Percentiles rank a stretch among this genome's conserved stretches.
These are phyloP conservation scores for Blastocystis sp. DNA, from an alignment of 352 stramenopile genomes.

Conservation along the genomic window DNA sequence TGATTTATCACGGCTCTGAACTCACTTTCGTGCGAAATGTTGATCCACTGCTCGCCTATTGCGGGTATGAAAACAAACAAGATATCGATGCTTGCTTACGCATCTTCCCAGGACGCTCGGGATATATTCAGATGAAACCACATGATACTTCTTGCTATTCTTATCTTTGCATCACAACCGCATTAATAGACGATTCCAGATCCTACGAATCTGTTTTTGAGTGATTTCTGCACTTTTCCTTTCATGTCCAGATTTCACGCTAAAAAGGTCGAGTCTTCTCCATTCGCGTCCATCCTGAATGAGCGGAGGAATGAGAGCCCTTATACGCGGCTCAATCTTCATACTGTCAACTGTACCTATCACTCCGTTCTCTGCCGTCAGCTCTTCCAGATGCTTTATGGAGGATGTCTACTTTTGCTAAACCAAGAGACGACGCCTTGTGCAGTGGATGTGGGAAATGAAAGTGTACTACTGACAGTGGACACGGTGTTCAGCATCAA, in stretches of 20 bases:
- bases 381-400: neutral
- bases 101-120: neutral
- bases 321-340: neutral
- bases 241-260: neutral
- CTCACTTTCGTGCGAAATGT: neutral
- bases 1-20: conserved; percentile 1
- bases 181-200: neutral
- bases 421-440: neutral
- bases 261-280: neutral
- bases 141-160: conserved; percentile 44
- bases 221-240: neutral
- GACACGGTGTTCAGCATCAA: neutral
- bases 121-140: neutral
- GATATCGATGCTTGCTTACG: conserved; percentile 1
- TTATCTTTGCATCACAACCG: conserved; percentile 11
- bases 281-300: neutral
- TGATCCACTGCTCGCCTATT: conserved; percentile 11
- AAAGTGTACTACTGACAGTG: neutral
- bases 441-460: neutral
- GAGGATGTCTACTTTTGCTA: neutral
- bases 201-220: conserved; percentile 15
- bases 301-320: neutral
- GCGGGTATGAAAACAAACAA: neutral
- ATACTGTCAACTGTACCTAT: neutral
- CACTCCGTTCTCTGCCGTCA: neutral